phyloP scores from a whole-genome alignment of 2,329 filamentous ascomycete species.

The Atkinsonella hypoxylon region DNA sequence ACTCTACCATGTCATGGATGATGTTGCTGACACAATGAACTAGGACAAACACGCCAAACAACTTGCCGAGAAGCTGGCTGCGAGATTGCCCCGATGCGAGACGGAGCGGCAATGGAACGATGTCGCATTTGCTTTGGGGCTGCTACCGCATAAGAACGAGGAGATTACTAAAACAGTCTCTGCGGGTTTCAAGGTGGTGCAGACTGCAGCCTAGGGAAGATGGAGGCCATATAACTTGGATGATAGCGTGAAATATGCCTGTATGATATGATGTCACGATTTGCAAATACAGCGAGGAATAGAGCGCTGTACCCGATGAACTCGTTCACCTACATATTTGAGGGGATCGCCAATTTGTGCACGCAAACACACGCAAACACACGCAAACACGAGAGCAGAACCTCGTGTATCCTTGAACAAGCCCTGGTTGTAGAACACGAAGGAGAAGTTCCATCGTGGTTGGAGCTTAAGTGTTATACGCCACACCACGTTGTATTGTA shows the following conservation, averaged over 20 bases:
- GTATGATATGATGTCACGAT: neutral
- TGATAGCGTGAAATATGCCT: neutral
- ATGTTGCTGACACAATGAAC: constrained; percentile 1
- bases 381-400: too few species aligned
- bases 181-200: constrained; percentile 66
- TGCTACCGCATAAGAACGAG: constrained; percentile 88
- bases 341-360: too few species aligned
- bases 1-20: neutral
- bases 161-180: constrained; percentile 67
- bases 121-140: constrained; percentile 79
- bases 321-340: neutral
- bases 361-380: too few species aligned
- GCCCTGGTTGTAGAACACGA: too few species aligned
- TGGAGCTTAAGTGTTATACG: too few species aligned
- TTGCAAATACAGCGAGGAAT: neutral
- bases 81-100: constrained; percentile 73
- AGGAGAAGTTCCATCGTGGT: too few species aligned
- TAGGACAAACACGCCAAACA: constrained; percentile 97
- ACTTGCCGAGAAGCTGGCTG: constrained; percentile 82
- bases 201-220: constrained; percentile 40
- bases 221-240: neutral
- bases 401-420: too few species aligned
- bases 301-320: neutral
- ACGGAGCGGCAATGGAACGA: constrained; percentile 96
- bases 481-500: too few species aligned